These are phyloP conservation scores for Lumnitzera littorea DNA, from an alignment of 345 rosid species.

Conservation along the genomic window DNA sequence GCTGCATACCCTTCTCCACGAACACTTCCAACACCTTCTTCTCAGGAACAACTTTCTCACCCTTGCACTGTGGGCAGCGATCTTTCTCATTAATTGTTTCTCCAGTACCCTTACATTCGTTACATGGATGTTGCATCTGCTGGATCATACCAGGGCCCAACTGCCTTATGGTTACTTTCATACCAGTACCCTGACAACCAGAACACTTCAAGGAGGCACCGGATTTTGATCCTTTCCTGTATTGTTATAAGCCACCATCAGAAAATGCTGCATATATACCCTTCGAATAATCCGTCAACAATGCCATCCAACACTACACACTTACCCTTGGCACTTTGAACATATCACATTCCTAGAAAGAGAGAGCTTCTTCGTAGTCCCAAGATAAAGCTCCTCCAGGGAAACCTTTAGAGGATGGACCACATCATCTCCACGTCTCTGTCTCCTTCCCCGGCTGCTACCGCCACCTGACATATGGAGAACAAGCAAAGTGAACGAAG, in stretches of 20 bases:
- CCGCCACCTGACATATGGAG: slow-evolving; percentile 27
- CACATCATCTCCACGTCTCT: slow-evolving; percentile 88
- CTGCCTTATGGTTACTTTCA: slow-evolving; percentile 87
- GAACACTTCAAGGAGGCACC: slow-evolving; percentile 69
- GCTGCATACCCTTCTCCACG: slow-evolving; percentile 96
- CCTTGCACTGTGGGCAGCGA: slow-evolving; percentile 77
- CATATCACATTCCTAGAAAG: slow-evolving; percentile 76
- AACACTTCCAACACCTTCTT: slow-evolving; percentile 79
- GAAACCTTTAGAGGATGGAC: slow-evolving; percentile 77
- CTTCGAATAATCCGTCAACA: neutral
- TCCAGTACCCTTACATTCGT: slow-evolving; percentile 89
- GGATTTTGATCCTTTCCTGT: slow-evolving; percentile 88
- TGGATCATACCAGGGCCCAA: slow-evolving; percentile 93
- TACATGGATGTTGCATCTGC: slow-evolving; percentile 89
- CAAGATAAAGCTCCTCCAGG: slow-evolving; percentile 69
- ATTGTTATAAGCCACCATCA: neutral
- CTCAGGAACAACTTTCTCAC: slow-evolving; percentile 72
- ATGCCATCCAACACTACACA: neutral
- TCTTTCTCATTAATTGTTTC: slow-evolving; percentile 66
- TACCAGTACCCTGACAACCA: slow-evolving; percentile 81
- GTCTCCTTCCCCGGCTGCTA: slow-evolving; percentile 68
- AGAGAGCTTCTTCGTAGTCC: slow-evolving; percentile 77
- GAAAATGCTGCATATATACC: neutral
- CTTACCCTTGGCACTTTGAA: slow-evolving; percentile 79
- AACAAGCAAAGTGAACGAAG: neutral